Evolutionary conservation across 106 monocot genomes (phyloP).

Genomic region (Acorus calamus): DNA sequence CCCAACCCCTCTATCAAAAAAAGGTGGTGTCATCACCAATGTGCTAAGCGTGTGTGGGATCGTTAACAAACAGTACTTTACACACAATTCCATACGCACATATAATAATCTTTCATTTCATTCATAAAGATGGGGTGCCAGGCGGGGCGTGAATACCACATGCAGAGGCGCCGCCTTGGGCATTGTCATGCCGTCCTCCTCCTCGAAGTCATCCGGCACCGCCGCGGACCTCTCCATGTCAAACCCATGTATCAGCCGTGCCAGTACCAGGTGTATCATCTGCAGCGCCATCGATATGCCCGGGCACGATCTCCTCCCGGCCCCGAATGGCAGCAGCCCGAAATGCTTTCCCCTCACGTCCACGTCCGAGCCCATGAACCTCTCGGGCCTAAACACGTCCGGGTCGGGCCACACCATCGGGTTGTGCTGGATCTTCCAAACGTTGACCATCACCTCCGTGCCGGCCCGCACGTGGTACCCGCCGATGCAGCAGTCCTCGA

Average conservation of each 20-base stretch:
- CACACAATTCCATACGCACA: no score
- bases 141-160: no score
- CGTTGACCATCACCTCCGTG: slow-evolving; percentile 20
- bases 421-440: slow-evolving; percentile 26
- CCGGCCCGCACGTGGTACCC: slow-evolving; percentile 22
- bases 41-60: no score
- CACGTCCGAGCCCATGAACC: slow-evolving; percentile 13
- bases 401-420: slow-evolving; percentile 21
- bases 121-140: no score
- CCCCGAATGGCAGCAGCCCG: slow-evolving; percentile 32
- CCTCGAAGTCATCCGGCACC: no score
- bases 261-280: slow-evolving; percentile 24
- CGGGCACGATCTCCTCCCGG: slow-evolving; percentile 28
- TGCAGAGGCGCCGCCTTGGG: no score
- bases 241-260: no score
- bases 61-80: not conserved
- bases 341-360: slow-evolving; percentile 29
- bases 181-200: no score
- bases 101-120: no score
- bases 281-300: slow-evolving; percentile 23
- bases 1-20: no score
- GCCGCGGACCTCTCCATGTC: no score
- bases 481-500: slow-evolving; percentile 13
- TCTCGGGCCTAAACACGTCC: slow-evolving; percentile 24
- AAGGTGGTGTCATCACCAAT: no score